These are phyloP conservation scores for Fusarium pilosicola DNA, from an alignment of 2,329 filamentous ascomycete genomes.

Conservation along the genomic window DNA sequence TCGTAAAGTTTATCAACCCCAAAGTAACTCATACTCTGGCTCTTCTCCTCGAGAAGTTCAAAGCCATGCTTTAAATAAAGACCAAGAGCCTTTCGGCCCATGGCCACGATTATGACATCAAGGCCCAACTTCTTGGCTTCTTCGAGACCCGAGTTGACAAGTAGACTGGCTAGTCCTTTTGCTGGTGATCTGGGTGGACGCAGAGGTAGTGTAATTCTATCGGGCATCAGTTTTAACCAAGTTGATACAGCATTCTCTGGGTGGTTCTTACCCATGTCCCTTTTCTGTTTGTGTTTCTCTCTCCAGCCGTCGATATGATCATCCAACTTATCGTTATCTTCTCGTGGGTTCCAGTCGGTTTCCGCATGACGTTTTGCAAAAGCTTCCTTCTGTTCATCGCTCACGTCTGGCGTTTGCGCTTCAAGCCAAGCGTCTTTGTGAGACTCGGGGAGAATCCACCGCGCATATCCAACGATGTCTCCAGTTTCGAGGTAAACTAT, in stretches of 20 bases:
- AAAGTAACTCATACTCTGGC: slow-evolving; percentile 3
- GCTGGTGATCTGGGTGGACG: slow-evolving; percentile 35
- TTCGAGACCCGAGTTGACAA: slow-evolving; percentile 34
- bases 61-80: slow-evolving; percentile 38
- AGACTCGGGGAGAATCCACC: slow-evolving; percentile 28
- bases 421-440: slow-evolving; percentile 12
- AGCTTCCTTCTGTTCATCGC: neutral
- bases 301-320: slow-evolving; percentile 18
- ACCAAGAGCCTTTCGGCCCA: slow-evolving; percentile 18
- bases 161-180: slow-evolving; percentile 35
- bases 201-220: slow-evolving; percentile 39
- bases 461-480: slow-evolving; percentile 38
- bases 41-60: slow-evolving; percentile 13
- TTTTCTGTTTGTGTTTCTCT: slow-evolving; percentile 15
- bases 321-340: slow-evolving; percentile 9
- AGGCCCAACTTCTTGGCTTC: slow-evolving; percentile 29
- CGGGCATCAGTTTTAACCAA: neutral
- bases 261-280: slow-evolving; percentile 13
- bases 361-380: neutral
- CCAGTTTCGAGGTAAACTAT: slow-evolving; percentile 29
- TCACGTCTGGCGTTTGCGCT: slow-evolving; percentile 28
- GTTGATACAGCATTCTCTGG: accelerated
- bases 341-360: neutral
- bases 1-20: slow-evolving; percentile 20
- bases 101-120: slow-evolving; percentile 31